Percentiles rank a stretch among this genome's conserved stretches.
Conservation (phyloP, 2,329 filamentous ascomycete genomes). For the Monosporascus sp. region DNA sequence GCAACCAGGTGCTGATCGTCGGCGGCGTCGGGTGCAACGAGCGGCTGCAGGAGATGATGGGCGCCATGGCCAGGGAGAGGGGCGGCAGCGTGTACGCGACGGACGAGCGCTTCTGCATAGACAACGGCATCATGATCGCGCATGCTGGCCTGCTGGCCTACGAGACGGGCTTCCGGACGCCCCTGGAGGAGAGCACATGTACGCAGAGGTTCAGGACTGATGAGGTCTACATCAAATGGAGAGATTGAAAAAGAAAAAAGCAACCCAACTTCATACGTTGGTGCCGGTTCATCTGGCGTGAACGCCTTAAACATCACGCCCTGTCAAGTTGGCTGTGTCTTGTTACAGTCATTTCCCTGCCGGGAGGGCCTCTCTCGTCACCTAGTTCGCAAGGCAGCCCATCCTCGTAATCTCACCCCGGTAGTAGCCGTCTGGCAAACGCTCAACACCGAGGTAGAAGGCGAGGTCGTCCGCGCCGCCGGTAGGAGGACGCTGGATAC, state of each 20-base stretch:
- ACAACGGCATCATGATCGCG: slow-evolving; percentile 99
- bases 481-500: no score
- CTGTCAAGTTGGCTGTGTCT: no score
- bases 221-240: slow-evolving; percentile 75
- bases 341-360: no score
- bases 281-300: neutral
- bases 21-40: slow-evolving; percentile 95
- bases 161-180: slow-evolving; percentile 71
- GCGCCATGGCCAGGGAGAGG: slow-evolving; percentile 81
- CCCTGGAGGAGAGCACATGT: slow-evolving; percentile 75
- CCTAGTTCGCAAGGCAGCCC: no score
- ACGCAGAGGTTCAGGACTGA: slow-evolving; percentile 81
- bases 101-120: slow-evolving; percentile 96
- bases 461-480: no score
- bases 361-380: no score
- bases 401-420: no score
- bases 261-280: slow-evolving; percentile 2
- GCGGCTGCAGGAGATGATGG: slow-evolving; percentile 97
- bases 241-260: slow-evolving; percentile 42
- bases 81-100: slow-evolving; percentile 91
- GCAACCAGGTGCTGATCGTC: slow-evolving; percentile 85
- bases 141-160: slow-evolving; percentile 88
- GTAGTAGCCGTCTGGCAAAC: no score
- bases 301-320: no score
- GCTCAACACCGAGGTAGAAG: no score